Conservation (phyloP, 306 rosid genomes). For the Pyrus bretschneideri region DNA sequence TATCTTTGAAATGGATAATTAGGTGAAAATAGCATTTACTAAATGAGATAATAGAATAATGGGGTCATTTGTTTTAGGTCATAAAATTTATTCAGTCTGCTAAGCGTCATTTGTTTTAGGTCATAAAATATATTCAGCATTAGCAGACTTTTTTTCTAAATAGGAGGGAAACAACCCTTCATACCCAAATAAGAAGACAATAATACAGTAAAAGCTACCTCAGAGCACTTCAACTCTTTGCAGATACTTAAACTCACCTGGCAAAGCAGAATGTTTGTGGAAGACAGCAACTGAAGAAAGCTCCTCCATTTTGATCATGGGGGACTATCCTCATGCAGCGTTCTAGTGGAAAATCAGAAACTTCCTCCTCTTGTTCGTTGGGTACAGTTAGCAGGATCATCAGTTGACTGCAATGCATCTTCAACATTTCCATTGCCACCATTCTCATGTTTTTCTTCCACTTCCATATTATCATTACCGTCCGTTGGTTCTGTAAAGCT, state of each 20-base stretch:
- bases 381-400: conserved; percentile 20
- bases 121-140: background rate
- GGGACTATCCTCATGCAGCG: conserved; percentile 87
- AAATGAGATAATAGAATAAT: background rate
- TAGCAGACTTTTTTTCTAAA: background rate
- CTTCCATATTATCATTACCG: conserved; percentile 20
- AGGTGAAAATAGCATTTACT: background rate
- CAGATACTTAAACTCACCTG: conserved; percentile 45
- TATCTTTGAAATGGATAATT: background rate
- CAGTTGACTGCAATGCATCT: conserved; percentile 31
- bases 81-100: no score
- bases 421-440: conserved; percentile 31
- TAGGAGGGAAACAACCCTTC: background rate
- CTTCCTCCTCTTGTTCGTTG: conserved; percentile 43
- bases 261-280: conserved; percentile 67
- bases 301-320: conserved; percentile 96
- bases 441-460: conserved; percentile 31
- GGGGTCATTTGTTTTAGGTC: background rate
- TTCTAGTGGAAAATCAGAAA: conserved; percentile 69
- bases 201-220: background rate
- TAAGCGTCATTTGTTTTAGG: background rate
- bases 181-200: background rate
- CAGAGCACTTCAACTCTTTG: background rate
- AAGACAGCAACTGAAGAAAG: conserved; percentile 94
- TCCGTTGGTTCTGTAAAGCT: conserved; percentile 25